Base-by-base conservation (phyloP, 306 rosid species). In the Castanopsis chinensis region DNA sequence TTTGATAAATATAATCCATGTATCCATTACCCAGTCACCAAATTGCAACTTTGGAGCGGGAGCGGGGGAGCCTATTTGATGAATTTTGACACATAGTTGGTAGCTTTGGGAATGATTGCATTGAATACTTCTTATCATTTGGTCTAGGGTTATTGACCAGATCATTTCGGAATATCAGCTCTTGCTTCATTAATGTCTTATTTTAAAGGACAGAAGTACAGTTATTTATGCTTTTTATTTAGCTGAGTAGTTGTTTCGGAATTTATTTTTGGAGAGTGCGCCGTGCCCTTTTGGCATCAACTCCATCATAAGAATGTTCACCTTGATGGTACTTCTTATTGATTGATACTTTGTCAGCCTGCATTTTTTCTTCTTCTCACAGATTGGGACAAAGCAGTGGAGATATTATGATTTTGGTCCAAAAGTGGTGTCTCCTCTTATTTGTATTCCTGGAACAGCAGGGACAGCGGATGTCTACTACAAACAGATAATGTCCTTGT, bases 371-470 rank as follows among this genome's bases (percentile, higher is more conserved):
- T 78, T 72, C 43, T 23, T 70, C 56, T 80, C 83, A 52, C 83
- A 96, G 99, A 93, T 93, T 89, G 99, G 99, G 77, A 91, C 93
- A 12, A 96, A 91, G 79, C 96, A 93, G 80, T 91, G 99, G 99
- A 91, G 96, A 20, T 96, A 93, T 87, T 96, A 96, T 82, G 99
- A 96, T 84, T 96, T 93, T 56, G 99, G 99, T 79, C 99, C 99
- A 0, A 96, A 96, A 87, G 89, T 71, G 25, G 99, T 96, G 3
- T 94, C 97, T 86, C 99, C 99, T 20, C 98, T 96, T 56, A 90
- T 96, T 18, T 96, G 99, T 85, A 96, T 96, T 85, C 98, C 99
- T 65, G 99, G 98, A 81, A 96, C 93, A 30, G 98, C 94, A 5
- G 98, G 99, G 79, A 96, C 98, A 19, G 97, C 98, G 0, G 99